Evolutionary conservation across 768 basidiomycete genomes (phyloP).

Genomic region (Pisolithus albus): DNA sequence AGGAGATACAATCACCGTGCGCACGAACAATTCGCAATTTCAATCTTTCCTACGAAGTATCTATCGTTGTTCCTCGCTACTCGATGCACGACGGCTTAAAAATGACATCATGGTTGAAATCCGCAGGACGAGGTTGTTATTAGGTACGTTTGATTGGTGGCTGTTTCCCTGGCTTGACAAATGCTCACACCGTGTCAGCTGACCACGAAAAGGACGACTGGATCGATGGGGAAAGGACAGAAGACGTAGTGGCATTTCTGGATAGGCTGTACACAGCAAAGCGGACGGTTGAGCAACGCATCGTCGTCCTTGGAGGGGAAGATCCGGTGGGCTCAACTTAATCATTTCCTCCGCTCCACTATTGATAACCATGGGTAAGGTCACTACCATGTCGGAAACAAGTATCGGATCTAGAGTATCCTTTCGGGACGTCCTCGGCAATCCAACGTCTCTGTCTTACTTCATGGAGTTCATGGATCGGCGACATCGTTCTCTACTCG

Average conservation of each 20-base stretch:
- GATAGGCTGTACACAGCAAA: constrained; percentile 88
- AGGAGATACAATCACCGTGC: constrained; percentile 69
- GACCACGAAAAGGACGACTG: constrained; percentile 84
- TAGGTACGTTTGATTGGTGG: constrained; percentile 40
- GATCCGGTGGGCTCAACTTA: constrained; percentile 41
- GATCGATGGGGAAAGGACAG: constrained; percentile 81
- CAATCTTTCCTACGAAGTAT: constrained; percentile 89
- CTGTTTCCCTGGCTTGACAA: background rate
- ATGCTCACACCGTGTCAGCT: constrained; percentile 35
- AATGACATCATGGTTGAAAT: constrained; percentile 94
- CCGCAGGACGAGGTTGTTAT: constrained; percentile 62
- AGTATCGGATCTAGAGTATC: constrained; percentile 44
- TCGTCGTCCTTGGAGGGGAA: constrained; percentile 65
- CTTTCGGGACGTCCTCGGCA: constrained; percentile 75
- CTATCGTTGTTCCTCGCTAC: constrained; percentile 66
- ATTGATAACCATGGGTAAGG: constrained; percentile 21
- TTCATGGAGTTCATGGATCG: constrained; percentile 99
- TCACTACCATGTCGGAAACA: constrained; percentile 37
- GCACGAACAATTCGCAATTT: constrained; percentile 77
- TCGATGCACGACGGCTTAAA: constrained; percentile 86
- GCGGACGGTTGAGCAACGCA: constrained; percentile 79
- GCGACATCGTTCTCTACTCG: constrained; percentile 70
- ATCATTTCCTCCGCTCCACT: background rate
- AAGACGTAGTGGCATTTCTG: constrained; percentile 80
- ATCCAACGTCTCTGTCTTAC: constrained; percentile 87